Evolutionary conservation across 2,329 filamentous ascomycete genomes (phyloP).

Genomic region (Gliomastix tumulicola): DNA sequence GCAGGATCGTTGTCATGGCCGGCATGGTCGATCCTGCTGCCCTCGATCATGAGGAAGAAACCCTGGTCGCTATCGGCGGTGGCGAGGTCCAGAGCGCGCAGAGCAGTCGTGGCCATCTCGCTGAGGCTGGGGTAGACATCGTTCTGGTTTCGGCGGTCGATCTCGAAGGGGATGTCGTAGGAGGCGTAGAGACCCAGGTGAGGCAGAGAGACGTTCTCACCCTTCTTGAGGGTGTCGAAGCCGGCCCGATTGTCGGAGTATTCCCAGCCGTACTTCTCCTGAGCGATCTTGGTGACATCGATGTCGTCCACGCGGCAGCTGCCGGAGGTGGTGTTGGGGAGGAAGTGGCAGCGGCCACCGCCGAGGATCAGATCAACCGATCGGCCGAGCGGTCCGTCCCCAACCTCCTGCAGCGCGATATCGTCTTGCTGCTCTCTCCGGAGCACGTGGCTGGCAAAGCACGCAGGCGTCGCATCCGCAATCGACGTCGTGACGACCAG

Average conservation of each 20-base stretch:
- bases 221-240: constrained; percentile 68
- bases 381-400: constrained; percentile 77
- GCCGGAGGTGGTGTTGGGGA: constrained; percentile 73
- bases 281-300: constrained; percentile 68
- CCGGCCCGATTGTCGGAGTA: constrained; percentile 66
- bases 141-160: constrained; percentile 75
- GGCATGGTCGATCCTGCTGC: constrained; percentile 91
- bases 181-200: constrained; percentile 79
- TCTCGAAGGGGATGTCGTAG: constrained; percentile 83
- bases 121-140: constrained; percentile 81
- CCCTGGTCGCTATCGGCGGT: constrained; percentile 81
- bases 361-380: constrained; percentile 90
- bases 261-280: constrained; percentile 69
- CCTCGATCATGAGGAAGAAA: constrained; percentile 99
- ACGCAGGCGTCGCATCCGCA: constrained; percentile 93
- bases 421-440: constrained; percentile 63
- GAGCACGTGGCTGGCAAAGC: constrained; percentile 57
- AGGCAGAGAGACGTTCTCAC: constrained; percentile 66
- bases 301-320: constrained; percentile 75
- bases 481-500: constrained; percentile 92
- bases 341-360: constrained; percentile 87
- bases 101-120: constrained; percentile 82
- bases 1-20: constrained; percentile 81
- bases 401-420: constrained; percentile 88
- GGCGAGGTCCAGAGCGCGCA: constrained; percentile 72